Conservation (phyloP, 1,284 basidiomycete genomes). For the Rhodotorula sp. region DNA sequence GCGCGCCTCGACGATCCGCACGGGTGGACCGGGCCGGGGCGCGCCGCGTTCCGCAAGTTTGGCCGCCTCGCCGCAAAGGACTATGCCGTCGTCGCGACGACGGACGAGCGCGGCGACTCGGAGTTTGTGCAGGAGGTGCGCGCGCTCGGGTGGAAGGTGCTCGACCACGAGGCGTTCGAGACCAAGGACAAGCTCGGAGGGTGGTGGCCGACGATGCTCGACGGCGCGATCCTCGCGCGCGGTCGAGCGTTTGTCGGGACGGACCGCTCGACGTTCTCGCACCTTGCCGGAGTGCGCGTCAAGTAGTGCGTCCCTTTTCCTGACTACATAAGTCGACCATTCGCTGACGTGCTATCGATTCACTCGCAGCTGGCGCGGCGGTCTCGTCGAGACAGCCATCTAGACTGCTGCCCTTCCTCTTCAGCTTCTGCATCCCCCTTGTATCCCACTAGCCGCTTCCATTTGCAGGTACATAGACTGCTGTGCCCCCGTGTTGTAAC, state of each 20-base stretch:
- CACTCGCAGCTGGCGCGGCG: conserved; percentile 33
- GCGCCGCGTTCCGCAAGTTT: not conserved
- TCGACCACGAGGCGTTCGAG: conserved; percentile 33
- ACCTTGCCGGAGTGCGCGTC: conserved; percentile 38
- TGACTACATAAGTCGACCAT: too few species aligned
- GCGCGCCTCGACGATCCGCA: conserved; percentile 23
- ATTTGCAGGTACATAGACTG: too few species aligned
- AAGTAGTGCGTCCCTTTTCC: conserved; percentile 28
- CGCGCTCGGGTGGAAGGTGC: conserved; percentile 34
- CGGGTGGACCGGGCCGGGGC: conserved; percentile 23
- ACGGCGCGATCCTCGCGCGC: conserved; percentile 30
- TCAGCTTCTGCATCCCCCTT: not conserved
- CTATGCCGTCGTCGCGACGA: conserved; percentile 36
- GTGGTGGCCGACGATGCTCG: conserved; percentile 41
- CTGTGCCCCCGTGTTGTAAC: too few species aligned
- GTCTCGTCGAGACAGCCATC: conserved; percentile 26
- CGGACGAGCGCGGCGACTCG: conserved; percentile 34
- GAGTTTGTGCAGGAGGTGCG: conserved; percentile 30
- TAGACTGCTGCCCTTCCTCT: not conserved
- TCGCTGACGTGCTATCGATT: not conserved
- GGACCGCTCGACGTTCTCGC: conserved; percentile 30
- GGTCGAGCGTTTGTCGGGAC: conserved; percentile 37
- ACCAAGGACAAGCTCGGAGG: conserved; percentile 28
- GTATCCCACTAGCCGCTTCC: too few species aligned
- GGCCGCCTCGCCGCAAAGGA: conserved; percentile 1